Base-by-base conservation (phyloP, 345 rosid species). In the Gossypium herbaceum region DNA sequence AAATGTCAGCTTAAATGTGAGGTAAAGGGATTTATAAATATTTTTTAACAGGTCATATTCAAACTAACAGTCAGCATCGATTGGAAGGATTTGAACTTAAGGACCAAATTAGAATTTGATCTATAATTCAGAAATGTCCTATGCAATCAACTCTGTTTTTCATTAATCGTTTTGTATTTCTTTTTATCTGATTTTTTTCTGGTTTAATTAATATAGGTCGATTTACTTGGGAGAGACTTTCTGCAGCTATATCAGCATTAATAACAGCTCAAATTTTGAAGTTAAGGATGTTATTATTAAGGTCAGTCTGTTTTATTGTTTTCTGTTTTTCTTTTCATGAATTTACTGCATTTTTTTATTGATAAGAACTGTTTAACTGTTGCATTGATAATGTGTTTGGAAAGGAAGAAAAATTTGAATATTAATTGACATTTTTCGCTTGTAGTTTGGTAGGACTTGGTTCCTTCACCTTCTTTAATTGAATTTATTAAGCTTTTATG, bases 191-290 rank as follows among this genome's bases (percentile, higher is more conserved):
- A 34, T 60, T 2, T 61, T 5, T 27, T 60, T 75, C 16, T 60
- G 29, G 27, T 50, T 52, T 52, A 52, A 52, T 52, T 57, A 58
- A 57, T 58, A 10, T 22, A 11, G 62, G 16, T 34, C 62, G 29
- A 58, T 58, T 22, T 58, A 58, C 15, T 22, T 58, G 34, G 62
- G 62, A 58, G 62, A 58, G 62, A 58, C 62, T 20, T 58, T 58
- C 62, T 58, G 29, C 61, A 96, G 99, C 88, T 91, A 93, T 64
- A 83, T 93, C 22, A 96, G 97, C 76, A 91, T 96, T 76, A 96
- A 96, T 71, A 96, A 90, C 79, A 91, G 97, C 70, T 93, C 98
- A 20, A 90, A 44, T 73, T 89, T 90, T 17, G 92, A 96, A 83
- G 98, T 89, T 79, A 85, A 97, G 43, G 97, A 96, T 34, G 85